Evolutionary conservation across 345 rosid species (phyloP).

Genomic region (Cardiospermum halicacabum): DNA sequence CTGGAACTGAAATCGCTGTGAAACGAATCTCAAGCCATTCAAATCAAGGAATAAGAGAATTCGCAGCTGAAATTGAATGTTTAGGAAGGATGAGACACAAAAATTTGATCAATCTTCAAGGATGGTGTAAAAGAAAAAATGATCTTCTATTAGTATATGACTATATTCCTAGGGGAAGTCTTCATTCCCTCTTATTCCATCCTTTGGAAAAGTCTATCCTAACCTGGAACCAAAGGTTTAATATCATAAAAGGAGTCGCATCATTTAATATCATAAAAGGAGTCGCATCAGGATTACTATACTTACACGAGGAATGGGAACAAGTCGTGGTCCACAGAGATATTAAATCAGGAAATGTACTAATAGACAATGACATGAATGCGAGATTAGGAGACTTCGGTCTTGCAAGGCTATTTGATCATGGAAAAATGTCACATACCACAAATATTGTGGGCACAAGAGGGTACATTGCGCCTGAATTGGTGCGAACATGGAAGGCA

Average conservation of each 20-base stretch:
- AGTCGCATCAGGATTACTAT: constrained; percentile 58
- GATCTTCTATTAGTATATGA: constrained; percentile 67
- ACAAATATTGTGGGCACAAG: constrained; percentile 61
- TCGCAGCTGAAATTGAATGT: constrained; percentile 74
- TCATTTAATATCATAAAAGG: constrained; percentile 62
- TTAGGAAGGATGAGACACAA: constrained; percentile 67
- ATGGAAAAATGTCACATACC: constrained; percentile 48
- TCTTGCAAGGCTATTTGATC: constrained; percentile 70
- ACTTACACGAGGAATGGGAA: constrained; percentile 73
- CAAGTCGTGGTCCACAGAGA: constrained; percentile 75
- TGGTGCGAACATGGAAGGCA: constrained; percentile 61
- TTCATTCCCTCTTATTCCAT: constrained; percentile 38
- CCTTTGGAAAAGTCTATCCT: constrained; percentile 26
- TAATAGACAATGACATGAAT: constrained; percentile 63
- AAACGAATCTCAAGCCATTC: constrained; percentile 57
- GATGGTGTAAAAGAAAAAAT: constrained; percentile 56
- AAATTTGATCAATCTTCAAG: constrained; percentile 62
- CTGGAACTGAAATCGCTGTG: constrained; percentile 48
- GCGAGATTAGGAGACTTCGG: constrained; percentile 74
- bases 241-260: too few species aligned
- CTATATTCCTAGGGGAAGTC: constrained; percentile 62
- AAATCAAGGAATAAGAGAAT: constrained; percentile 67
- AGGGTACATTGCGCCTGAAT: constrained; percentile 76
- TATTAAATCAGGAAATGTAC: constrained; percentile 69
- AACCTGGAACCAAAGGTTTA: constrained; percentile 65